Evolutionary conservation across 306 rosid species (phyloP), one percentile per base, ranked within the genome.

Genomic region (Lotus japonicus): DNA sequence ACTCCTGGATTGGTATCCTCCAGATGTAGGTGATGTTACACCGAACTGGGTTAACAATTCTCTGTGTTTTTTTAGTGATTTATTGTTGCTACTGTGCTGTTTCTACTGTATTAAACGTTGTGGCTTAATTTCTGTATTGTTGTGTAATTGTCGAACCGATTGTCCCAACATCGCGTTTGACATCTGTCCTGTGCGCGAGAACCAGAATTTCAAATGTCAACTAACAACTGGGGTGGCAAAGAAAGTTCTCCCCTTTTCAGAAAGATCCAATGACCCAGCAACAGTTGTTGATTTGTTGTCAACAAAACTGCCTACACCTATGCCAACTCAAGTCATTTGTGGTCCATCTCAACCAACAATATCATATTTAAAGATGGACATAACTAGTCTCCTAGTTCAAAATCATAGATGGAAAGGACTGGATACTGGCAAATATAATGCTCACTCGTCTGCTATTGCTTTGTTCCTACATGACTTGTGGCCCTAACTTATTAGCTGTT

Each of bases 261-360:
- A 50, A 75, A 69, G 60, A 66, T 67, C 70, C 52, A 57, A 68
- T 4, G 72, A 72, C 77, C 70, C 80, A 68, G 78, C 53, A 39
- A 43, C 73, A 77, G 26, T 75, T 58, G 66, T 53, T 72, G 65
- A 58, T 64, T 75, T 58, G 66, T 53, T 72, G 65, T 63, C 67
- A 53, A 73, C 41, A 75, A 66, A 76, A 73, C 56, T 53, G 42
- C 46, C 74, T 64, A 62, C 23, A 46, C 21, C 50, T 70, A 60
- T 55, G 54, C 67, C 35, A 60, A 63, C 75, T 45, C 59, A 53
- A 19, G 66, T 75, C 76, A 51, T 26, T 74, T 56, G 48, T 35
- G 26, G 59, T 58, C 42, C 69, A 59, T 73, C 71, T 58, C 71
- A 49, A 31, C 55, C 49, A 76, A 79, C 52, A 49, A 57, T 19